phyloP scores from a whole-genome alignment of 129 eudicot genomes.

The Tagetes patula region DNA sequence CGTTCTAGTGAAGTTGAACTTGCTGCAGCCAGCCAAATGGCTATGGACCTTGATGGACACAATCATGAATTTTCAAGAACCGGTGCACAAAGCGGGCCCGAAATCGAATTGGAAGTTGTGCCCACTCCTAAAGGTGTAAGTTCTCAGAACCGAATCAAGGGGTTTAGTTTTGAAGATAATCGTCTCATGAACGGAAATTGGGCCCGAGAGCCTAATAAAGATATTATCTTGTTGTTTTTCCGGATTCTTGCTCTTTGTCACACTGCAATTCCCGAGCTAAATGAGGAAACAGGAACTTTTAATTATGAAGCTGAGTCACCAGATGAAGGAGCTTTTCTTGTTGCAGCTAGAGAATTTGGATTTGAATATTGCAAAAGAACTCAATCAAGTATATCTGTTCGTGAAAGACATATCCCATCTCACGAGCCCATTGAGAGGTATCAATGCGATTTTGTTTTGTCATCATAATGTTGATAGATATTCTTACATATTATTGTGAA shows the following conservation, averaged over 20 bases:
- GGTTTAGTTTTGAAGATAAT: conserved; percentile 53
- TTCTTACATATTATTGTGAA: conserved; percentile 16
- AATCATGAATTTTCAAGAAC: conserved; percentile 23
- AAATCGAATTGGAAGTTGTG: conserved; percentile 46
- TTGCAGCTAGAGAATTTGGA: conserved; percentile 66
- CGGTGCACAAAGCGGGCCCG: conserved; percentile 25
- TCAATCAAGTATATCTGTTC: conserved; percentile 52
- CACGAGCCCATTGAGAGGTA: conserved; percentile 52
- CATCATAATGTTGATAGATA: not conserved
- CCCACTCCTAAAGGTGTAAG: conserved; percentile 34
- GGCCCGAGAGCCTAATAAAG: conserved; percentile 44
- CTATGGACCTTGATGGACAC: conserved; percentile 48
- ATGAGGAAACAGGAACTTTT: conserved; percentile 41
- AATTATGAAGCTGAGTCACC: conserved; percentile 68
- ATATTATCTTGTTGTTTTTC: conserved; percentile 43
- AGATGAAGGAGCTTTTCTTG: conserved; percentile 62
- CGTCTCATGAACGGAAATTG: conserved; percentile 47
- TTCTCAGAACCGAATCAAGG: conserved; percentile 34
- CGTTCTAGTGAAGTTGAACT: conserved; percentile 49
- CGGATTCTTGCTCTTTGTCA: conserved; percentile 65
- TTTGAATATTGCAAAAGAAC: conserved; percentile 56
- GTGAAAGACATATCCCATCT: conserved; percentile 41
- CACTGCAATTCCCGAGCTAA: conserved; percentile 58
- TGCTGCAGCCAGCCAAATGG: conserved; percentile 58
- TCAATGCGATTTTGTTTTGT: not conserved